These are phyloP conservation scores for Salmacisia buchloeana DNA, from an alignment of 1,284 basidiomycete genomes.

Conservation along the genomic window DNA sequence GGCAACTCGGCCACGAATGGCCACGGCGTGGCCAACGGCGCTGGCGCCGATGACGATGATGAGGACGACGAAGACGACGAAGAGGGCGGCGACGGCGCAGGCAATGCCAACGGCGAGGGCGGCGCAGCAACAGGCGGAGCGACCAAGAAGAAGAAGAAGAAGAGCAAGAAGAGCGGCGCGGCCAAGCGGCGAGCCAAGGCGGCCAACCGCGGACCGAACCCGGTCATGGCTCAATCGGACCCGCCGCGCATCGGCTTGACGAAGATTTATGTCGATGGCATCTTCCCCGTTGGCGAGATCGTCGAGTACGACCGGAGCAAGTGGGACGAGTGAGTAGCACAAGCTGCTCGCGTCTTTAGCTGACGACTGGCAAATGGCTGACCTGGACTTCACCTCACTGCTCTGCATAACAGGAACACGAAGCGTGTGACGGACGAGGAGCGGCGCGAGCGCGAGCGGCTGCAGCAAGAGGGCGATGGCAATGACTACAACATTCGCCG, in stretches of 20 bases:
- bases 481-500: conserved; percentile 75
- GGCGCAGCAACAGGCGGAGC: conserved; percentile 16
- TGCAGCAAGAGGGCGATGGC: conserved; percentile 53
- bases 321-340: conserved; percentile 61
- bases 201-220: conserved; percentile 8
- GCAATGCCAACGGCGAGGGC: conserved; percentile 19
- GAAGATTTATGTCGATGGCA: conserved; percentile 78
- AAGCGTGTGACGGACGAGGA: conserved; percentile 88
- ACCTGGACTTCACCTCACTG: no score
- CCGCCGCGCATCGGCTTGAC: conserved; percentile 86
- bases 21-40: neutral
- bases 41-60: conserved; percentile 22
- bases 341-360: neutral
- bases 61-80: conserved; percentile 36
- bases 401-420: conserved; percentile 38
- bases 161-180: conserved; percentile 64
- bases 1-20: no score
- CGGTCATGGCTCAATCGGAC: conserved; percentile 57
- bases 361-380: no score
- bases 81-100: no score
- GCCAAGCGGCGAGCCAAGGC: conserved; percentile 38
- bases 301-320: conserved; percentile 66
- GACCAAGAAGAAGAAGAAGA: conserved; percentile 69
- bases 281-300: conserved; percentile 85
- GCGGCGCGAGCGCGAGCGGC: conserved; percentile 72